These are phyloP conservation scores for Chrysoporthe puriensis DNA, from an alignment of 2,329 filamentous ascomycete genomes.

Conservation along the genomic window DNA sequence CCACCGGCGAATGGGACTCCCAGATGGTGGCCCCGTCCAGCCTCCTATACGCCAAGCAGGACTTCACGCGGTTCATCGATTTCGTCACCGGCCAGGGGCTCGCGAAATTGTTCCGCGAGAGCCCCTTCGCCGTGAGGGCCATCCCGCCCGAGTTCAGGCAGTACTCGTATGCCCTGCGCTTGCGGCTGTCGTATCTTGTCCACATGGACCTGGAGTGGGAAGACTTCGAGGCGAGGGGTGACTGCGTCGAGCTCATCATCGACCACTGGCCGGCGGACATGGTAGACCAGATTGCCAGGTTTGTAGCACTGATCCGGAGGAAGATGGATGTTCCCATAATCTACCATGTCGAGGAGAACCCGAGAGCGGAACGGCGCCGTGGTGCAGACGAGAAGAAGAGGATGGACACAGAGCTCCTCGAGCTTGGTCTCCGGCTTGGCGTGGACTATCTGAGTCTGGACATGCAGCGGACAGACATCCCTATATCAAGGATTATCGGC, in stretches of 20 bases:
- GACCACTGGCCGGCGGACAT: slow-evolving; percentile 59
- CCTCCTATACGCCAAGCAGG: slow-evolving; percentile 62
- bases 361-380: slow-evolving; percentile 46
- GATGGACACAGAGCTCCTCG: slow-evolving; percentile 60
- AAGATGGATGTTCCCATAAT: slow-evolving; percentile 61
- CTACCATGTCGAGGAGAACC: slow-evolving; percentile 57
- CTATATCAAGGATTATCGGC: slow-evolving; percentile 53
- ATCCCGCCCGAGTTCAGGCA: slow-evolving; percentile 61
- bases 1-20: slow-evolving; percentile 29
- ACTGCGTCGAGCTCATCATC: slow-evolving; percentile 63
- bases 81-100: slow-evolving; percentile 58
- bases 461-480: slow-evolving; percentile 56
- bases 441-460: slow-evolving; percentile 70
- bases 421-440: slow-evolving; percentile 66
- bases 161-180: slow-evolving; percentile 64
- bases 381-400: slow-evolving; percentile 43
- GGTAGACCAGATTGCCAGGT: slow-evolving; percentile 53
- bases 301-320: slow-evolving; percentile 61
- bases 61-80: slow-evolving; percentile 63
- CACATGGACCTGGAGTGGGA: slow-evolving; percentile 54
- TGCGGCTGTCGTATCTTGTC: slow-evolving; percentile 63
- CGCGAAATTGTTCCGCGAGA: slow-evolving; percentile 57
- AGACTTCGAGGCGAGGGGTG: slow-evolving; percentile 59
- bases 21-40: slow-evolving; percentile 53
- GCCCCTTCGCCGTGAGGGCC: slow-evolving; percentile 63